Evolutionary conservation across 345 rosid genomes (phyloP), one percentile per base, ranked within the genome.

Genomic region (Hypericum perforatum): DNA sequence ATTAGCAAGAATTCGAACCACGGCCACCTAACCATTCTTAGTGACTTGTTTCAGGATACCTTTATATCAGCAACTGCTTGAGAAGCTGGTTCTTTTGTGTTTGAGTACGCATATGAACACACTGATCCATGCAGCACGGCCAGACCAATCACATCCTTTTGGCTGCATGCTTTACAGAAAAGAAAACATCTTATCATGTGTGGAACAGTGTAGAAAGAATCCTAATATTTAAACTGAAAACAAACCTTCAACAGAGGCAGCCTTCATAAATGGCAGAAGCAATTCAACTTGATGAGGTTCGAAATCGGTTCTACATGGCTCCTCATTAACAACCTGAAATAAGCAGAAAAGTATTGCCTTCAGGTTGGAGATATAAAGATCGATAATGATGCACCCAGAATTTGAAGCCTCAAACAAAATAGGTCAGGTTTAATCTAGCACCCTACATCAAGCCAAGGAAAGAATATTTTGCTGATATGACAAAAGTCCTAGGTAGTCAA

Each of bases 11-110:
- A 22, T 22, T 4, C 32, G 32, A 22, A 22, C 32, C 1, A 22
- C 32, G 4, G 4, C 32, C 1, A 22, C 32, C 1, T 22, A 22
- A 4, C 32, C 4, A 22, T 1, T 22, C 4, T 22, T 4, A 22
- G 32, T 22, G 32, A 22, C 32, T 1, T 22, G 22, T 10, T 13
- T 9, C 50, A 14, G 22, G 37, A 55, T 67, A 91, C 94, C 96
- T 87, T 87, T 45, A 91, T 79, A 70, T 82, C 95, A 63, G 81
- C 59, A 69, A 85, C 61, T 57, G 96, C 95, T 70, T 85, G 90
- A 45, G 89, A 81, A 63, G 78, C 69, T 42, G 86, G 78, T 70
- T 91, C 98, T 70, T 84, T 87, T 9, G 71, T 64, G 67, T 75
- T 78, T 70, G 77, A 62, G 72, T 78, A 81, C 29, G 96, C 84